A percentile compares a stretch with the other conserved stretches of the same genome.
These are phyloP conservation scores for Parastagonospora nodorum DNA, from an alignment of 2,329 filamentous ascomycete genomes.

Conservation along the genomic window DNA sequence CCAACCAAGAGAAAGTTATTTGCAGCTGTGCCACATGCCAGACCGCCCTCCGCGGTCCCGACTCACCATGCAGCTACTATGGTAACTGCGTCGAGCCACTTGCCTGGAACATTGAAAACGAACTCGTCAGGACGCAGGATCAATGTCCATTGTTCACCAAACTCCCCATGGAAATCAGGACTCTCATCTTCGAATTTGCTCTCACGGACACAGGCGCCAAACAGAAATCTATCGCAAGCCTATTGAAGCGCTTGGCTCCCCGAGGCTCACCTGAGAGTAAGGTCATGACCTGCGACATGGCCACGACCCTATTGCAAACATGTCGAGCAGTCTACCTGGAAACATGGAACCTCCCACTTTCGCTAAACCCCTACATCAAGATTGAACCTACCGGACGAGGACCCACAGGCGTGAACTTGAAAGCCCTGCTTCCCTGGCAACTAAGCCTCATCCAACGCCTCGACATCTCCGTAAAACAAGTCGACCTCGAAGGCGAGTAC, in stretches of 20 bases:
- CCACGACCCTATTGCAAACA: conserved; percentile 16
- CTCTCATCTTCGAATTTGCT: conserved; percentile 21
- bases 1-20: not conserved
- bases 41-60: not conserved
- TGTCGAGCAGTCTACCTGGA: conserved; percentile 30
- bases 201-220: conserved; percentile 15
- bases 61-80: conserved; percentile 6
- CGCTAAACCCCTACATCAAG: conserved; percentile 12
- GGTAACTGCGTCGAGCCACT: conserved; percentile 17
- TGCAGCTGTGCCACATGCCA: conserved; percentile 6
- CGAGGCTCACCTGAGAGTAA: not conserved
- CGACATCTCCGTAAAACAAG: conserved; percentile 20
- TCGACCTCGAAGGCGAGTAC: conserved; percentile 7
- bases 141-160: conserved; percentile 13
- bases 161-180: conserved; percentile 21
- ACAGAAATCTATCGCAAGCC: conserved; percentile 5
- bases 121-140: conserved; percentile 5
- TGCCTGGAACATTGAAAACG: conserved; percentile 18
- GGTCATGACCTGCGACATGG: conserved; percentile 5
- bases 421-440: conserved; percentile 15
- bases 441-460: conserved; percentile 18
- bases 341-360: conserved; percentile 18
- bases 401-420: not conserved
- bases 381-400: not conserved
- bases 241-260: not conserved